phyloP scores from a whole-genome alignment of 192 early-diverging fungal genomes.

The Gorgonomyces haynaldii region DNA sequence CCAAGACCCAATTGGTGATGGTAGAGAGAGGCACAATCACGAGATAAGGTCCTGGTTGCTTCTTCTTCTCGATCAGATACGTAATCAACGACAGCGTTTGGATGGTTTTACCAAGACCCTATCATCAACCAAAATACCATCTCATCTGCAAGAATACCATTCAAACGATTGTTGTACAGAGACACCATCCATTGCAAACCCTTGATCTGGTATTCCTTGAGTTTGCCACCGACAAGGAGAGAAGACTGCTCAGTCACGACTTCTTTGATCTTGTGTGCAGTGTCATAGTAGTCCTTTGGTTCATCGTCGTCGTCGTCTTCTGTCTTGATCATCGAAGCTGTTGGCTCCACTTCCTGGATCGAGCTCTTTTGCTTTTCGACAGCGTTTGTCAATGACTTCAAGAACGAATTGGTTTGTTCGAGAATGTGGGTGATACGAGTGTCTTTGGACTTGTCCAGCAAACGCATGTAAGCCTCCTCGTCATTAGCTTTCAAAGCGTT shows the following conservation, averaged over 20 bases:
- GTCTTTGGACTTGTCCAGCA: conserved; percentile 93
- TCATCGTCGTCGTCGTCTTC: conserved; percentile 35
- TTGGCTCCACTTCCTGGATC: conserved; percentile 36
- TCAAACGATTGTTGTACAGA: conserved; percentile 94
- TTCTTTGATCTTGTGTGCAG: conserved; percentile 82
- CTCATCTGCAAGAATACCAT: conserved; percentile 96
- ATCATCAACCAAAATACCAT: conserved; percentile 68
- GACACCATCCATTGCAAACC: conserved; percentile 99
- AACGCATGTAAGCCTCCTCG: conserved; percentile 92
- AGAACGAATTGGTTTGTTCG: conserved; percentile 76
- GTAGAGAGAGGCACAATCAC: conserved; percentile 95
- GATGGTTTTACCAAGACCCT: conserved; percentile 56
- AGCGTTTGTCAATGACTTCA: conserved; percentile 72
- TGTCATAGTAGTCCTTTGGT: conserved; percentile 62
- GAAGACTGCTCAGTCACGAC: conserved; percentile 63
- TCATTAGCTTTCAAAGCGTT: conserved; percentile 93
- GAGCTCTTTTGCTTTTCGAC: conserved; percentile 64
- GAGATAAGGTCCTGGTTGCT: conserved; percentile 88
- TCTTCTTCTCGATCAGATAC: conserved; percentile 89
- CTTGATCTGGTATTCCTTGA: conserved; percentile 96
- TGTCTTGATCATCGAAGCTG: conserved; percentile 26
- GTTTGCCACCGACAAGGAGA: conserved; percentile 75
- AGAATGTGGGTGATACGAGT: conserved; percentile 88
- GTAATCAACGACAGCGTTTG: conserved; percentile 95
- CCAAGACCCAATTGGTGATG: conserved; percentile 90